Evolutionary conservation across 305 asterid species (phyloP), one percentile per base, ranked within the genome.

Genomic region (Fraxinus nigra): DNA sequence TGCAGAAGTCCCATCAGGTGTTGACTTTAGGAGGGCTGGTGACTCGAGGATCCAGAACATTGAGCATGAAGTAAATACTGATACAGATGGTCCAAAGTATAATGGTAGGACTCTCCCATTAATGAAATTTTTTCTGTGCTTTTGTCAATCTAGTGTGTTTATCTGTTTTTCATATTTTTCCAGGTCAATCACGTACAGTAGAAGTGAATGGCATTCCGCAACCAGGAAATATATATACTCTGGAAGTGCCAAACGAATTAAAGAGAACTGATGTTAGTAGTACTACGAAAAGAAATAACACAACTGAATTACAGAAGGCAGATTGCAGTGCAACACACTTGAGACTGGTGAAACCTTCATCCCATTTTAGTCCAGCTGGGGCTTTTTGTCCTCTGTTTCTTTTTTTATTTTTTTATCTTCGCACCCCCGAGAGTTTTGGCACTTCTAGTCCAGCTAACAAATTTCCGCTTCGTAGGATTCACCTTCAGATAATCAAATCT

Each of bases 401-500:
- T 51, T 59, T n/a, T n/a, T 8, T 22, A 22, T 81, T 22, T 7
- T 7, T 69, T 46, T 32, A 56, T 13, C 80, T 3, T 30, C 14
- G 38, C 37, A 51, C 72, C 51, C 38, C 34, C 14, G 10, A 20
- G 32, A 46, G 40, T 43, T 40, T 43, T 43, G 37, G 5, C 13
- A 26, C 79, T 80, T 75, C 56, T 9, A 51, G 20, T 35, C 78
- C 22, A 73, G 70, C 81, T 77, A 77, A 85, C 75, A 18, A 32
- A 43, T 75, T 82, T 37, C 35, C 77, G 54, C 65, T 80, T 35
- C 37, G 63, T 87, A 94, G 97, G 89, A 70, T 70, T 87, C 90
- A 16, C 85, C 77, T 38, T 75, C 91, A 30, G 91, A 89, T 75
- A 84, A 80, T 51, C 90, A 89, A 85, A 87, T 81, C 10, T 79